A percentile compares a stretch with the other conserved stretches of the same genome.
Conservation (phyloP, 352 stramenopile species). For the Pythium dissotocum region DNA sequence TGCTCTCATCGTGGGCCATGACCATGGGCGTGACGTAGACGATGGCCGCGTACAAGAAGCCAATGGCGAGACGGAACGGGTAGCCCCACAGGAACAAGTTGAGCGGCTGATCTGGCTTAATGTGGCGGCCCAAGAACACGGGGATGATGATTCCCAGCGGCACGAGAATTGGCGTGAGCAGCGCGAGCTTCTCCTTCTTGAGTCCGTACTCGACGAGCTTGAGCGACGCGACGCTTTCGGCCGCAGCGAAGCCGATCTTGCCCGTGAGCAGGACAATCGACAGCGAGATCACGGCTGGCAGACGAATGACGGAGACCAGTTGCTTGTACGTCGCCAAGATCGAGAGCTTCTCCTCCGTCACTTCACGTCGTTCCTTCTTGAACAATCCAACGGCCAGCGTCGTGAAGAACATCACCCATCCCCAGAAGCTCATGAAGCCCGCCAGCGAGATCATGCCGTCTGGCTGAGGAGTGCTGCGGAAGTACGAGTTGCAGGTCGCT, state of each 20-base stretch:
- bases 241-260: slow-evolving; percentile 91
- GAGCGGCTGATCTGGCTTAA: slow-evolving; percentile 69
- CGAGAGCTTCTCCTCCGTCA: slow-evolving; percentile 63
- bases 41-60: slow-evolving; percentile 79
- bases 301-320: slow-evolving; percentile 82
- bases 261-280: slow-evolving; percentile 90
- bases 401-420: slow-evolving; percentile 91
- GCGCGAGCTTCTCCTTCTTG: slow-evolving; percentile 92
- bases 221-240: slow-evolving; percentile 90
- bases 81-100: slow-evolving; percentile 84
- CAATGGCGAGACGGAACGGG: slow-evolving; percentile 80
- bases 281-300: slow-evolving; percentile 87
- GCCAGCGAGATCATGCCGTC: slow-evolving; percentile 85
- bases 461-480: slow-evolving; percentile 61
- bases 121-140: slow-evolving; percentile 73
- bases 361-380: slow-evolving; percentile 85
- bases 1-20: slow-evolving; percentile 71
- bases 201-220: slow-evolving; percentile 92
- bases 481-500: slow-evolving; percentile 89
- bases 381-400: slow-evolving; percentile 92
- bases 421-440: slow-evolving; percentile 94
- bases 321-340: slow-evolving; percentile 91
- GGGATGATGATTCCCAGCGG: slow-evolving; percentile 89
- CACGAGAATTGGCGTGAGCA: slow-evolving; percentile 87
- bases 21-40: slow-evolving; percentile 80